phyloP scores from a whole-genome alignment of 257 asterid genomes.

The Jacaranda mimosifolia region DNA sequence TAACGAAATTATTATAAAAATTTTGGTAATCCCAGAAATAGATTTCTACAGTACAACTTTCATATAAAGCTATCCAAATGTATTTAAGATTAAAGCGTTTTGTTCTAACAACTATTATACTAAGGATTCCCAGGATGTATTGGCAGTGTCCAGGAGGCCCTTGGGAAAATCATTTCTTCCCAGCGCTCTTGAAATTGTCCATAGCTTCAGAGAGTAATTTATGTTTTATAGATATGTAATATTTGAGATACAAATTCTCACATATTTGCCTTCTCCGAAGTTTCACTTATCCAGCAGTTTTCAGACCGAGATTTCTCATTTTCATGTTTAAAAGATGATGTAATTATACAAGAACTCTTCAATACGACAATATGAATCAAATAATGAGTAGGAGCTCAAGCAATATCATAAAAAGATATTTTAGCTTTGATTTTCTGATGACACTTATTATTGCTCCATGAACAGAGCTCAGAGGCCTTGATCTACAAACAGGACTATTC shows the following conservation, averaged over 20 bases:
- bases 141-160: no score
- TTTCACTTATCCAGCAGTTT: neutral
- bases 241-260: neutral
- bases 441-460: slow-evolving; percentile 26
- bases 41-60: neutral
- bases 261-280: neutral
- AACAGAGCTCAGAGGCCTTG: slow-evolving; percentile 82
- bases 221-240: no score
- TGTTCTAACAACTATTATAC: no score
- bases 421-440: slow-evolving; percentile 18
- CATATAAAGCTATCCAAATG: no score
- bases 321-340: slow-evolving; percentile 7
- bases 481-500: slow-evolving; percentile 81
- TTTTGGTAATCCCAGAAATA: neutral
- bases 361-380: neutral
- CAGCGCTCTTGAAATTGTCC: no score
- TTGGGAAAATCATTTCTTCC: no score
- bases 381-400: neutral
- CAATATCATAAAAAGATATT: no score
- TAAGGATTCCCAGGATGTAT: no score
- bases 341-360: neutral
- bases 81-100: no score
- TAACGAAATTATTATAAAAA: neutral
- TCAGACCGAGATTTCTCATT: neutral
- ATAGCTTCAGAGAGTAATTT: no score